Conservation (phyloP, 2,329 filamentous ascomycete species). For the Emericellopsis cladophorae region DNA sequence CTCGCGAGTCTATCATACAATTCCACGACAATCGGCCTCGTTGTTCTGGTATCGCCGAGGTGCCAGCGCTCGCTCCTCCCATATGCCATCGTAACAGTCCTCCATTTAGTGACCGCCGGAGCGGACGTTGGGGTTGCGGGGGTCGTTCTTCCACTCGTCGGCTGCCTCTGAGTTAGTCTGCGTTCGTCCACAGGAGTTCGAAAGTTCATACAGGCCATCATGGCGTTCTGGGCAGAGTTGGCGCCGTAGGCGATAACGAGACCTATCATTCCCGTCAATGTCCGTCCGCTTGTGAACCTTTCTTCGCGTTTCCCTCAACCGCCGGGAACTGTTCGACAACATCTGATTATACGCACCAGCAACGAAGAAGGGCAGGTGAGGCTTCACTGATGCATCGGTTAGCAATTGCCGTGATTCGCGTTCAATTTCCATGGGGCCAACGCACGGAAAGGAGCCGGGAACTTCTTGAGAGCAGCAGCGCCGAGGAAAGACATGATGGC, state of each 20-base stretch:
- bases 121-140: slow-evolving; percentile 63
- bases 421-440: slow-evolving; percentile 13
- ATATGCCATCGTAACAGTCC: slow-evolving; percentile 3
- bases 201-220: slow-evolving; percentile 56
- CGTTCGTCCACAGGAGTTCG: too few relatives aligned
- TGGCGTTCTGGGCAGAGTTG: slow-evolving; percentile 67
- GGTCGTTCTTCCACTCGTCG: slow-evolving; percentile 95
- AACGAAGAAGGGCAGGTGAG: slow-evolving; percentile 85
- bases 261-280: slow-evolving; percentile 37
- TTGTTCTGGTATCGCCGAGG: background rate
- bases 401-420: background rate
- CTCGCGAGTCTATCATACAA: slow-evolving; percentile 28
- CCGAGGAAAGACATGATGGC: slow-evolving; percentile 65
- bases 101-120: slow-evolving; percentile 27
- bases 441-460: slow-evolving; percentile 66
- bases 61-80: background rate
- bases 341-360: slow-evolving; percentile 58
- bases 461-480: slow-evolving; percentile 58
- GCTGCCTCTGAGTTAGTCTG: slow-evolving; percentile 33
- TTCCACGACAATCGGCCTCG: slow-evolving; percentile 14
- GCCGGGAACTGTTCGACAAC: slow-evolving; percentile 4
- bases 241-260: slow-evolving; percentile 81
- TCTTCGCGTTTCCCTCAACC: slow-evolving; percentile 5
- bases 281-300: background rate
- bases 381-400: slow-evolving; percentile 50